Evolutionary conservation across 208 protist species (phyloP).

Genomic region (Trypanosoma brucei): DNA sequence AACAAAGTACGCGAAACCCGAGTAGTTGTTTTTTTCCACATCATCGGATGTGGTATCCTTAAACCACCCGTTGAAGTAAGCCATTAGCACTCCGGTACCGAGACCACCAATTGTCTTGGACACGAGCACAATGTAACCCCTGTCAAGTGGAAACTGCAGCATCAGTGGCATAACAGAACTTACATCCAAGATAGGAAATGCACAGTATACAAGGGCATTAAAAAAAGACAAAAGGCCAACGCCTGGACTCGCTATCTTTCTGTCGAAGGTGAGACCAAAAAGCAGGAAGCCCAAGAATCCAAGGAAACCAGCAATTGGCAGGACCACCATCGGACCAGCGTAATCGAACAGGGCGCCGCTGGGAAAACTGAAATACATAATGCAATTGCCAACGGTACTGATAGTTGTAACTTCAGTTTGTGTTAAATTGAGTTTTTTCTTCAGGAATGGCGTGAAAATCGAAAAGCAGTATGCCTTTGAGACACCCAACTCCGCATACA

Average conservation of each 20-base stretch:
- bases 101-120: conserved; percentile 81
- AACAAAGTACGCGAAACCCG: conserved; percentile 54
- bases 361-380: conserved; percentile 51
- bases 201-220: conserved; percentile 57
- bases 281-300: conserved; percentile 54
- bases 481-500: conserved; percentile 50
- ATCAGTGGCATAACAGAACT: conserved; percentile 67
- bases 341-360: conserved; percentile 71
- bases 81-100: conserved; percentile 66
- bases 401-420: conserved; percentile 70
- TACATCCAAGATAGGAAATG: conserved; percentile 48
- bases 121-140: conserved; percentile 67
- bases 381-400: conserved; percentile 61
- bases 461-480: conserved; percentile 67
- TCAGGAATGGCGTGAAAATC: conserved; percentile 55
- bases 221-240: conserved; percentile 57
- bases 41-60: conserved; percentile 15
- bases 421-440: conserved; percentile 40
- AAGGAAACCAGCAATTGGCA: conserved; percentile 31
- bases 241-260: conserved; percentile 30
- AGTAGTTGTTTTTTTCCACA: conserved; percentile 14
- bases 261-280: conserved; percentile 58
- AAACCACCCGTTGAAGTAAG: conserved; percentile 68
- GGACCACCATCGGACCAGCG: conserved; percentile 40
- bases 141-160: conserved; percentile 68